Base-by-base conservation (phyloP, 768 basidiomycete species). In the Suillus decipiens region DNA sequence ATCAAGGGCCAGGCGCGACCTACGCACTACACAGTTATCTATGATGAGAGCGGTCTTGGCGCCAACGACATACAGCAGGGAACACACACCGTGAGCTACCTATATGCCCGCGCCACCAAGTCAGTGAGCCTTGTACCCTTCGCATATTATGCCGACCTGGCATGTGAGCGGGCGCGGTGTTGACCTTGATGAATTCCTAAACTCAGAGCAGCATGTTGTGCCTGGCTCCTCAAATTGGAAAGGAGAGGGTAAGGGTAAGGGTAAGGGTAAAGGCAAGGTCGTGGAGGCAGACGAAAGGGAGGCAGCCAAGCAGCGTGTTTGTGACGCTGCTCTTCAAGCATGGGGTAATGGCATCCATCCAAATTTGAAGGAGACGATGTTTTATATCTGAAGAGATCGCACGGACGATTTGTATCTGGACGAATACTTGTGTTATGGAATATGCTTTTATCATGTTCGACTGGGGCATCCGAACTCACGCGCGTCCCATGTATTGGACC, bases 21-120 rank as follows among this genome's bases (percentile, higher is more conserved):
- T 0, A 93, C 92, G 2, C 92, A 92, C 69, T 94, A 93, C 74
- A 86, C 84, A 1, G 85, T 92, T 28, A 80, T 93, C 5, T 90
- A 93, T 71, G 92, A 94, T 73, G 92, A 95, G 76, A 87, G 84
- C 69, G 70, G 63, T 2, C 77, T 93, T 17, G 76, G 76, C 1
- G 87, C 90, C 0, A 87, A 95, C 70, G 84, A 85, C 15, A 77
- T 93, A 17, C 93, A 95, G 70, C 80, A 86, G 63, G 88, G 91
- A 1, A 86, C 89, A 0, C 84, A 93, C 70, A 79, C 85, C 60
- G 75, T 80, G 17, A 86, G 86, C 67, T 93, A 93, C 69, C 78
- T 91, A 14, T 95, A 91, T 66, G 92, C 89, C 1, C 84, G 92
- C 5, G 91, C 92, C 1, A 95, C 92, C 6, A 89, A 90, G 68